Evolutionary conservation across 257 asterid genomes (phyloP).

Genomic region (Solanum lycopersicoides): DNA sequence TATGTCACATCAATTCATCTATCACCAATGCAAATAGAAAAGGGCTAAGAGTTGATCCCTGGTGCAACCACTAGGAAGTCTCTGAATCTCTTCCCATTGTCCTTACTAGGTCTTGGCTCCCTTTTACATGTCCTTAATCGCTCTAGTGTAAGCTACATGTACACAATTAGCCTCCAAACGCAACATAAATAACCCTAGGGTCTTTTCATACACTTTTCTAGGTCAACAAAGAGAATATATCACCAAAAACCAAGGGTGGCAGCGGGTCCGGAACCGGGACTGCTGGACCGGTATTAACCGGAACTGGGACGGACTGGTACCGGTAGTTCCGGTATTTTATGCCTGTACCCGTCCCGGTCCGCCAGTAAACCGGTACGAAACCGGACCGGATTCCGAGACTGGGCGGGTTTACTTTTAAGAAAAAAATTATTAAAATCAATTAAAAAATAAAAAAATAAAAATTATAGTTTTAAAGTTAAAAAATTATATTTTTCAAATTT

Average conservation of each 20-base stretch:
- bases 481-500: no score
- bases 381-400: no score
- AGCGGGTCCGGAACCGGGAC: no score
- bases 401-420: no score
- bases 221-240: background rate
- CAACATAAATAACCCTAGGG: background rate
- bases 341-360: no score
- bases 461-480: no score
- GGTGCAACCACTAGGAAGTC: background rate
- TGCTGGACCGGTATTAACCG: no score
- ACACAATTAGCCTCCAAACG: background rate
- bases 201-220: background rate
- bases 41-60: background rate
- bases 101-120: background rate
- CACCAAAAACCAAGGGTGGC: background rate
- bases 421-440: no score
- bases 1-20: background rate
- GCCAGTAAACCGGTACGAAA: no score
- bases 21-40: background rate
- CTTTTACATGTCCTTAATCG: background rate
- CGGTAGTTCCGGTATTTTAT: no score
- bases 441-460: no score
- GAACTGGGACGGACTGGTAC: no score
- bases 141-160: background rate
- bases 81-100: background rate